These are phyloP conservation scores for Hericium erinaceus DNA, from an alignment of 768 basidiomycete species.

Conservation along the genomic window DNA sequence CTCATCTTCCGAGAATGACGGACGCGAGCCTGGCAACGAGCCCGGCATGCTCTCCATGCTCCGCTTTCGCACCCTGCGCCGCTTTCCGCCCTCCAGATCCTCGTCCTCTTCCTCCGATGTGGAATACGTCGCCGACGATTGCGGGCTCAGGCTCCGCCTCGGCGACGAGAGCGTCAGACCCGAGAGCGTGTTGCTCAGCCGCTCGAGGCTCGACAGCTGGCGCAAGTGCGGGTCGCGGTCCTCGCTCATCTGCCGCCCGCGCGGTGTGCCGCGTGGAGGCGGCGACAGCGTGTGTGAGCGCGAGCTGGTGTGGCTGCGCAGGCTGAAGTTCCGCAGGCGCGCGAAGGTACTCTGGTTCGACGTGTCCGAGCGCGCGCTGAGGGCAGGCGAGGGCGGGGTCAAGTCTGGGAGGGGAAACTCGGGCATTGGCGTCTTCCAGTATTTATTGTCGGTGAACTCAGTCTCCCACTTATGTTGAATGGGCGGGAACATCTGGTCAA, in stretches of 20 bases:
- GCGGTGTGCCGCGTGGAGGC: slow-evolving; percentile 18
- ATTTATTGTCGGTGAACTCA: slow-evolving; percentile 96
- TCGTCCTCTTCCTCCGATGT: slow-evolving; percentile 38
- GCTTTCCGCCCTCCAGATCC: slow-evolving; percentile 30
- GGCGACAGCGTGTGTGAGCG: slow-evolving; percentile 23
- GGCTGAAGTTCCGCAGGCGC: slow-evolving; percentile 68
- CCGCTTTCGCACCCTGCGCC: slow-evolving; percentile 37
- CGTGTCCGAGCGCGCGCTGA: slow-evolving; percentile 88
- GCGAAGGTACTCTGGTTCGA: slow-evolving; percentile 66
- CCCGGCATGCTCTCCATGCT: slow-evolving; percentile 87
- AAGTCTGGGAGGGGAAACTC: slow-evolving; percentile 75
- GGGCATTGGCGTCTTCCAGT: slow-evolving; percentile 78
- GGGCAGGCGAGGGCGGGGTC: slow-evolving; percentile 81
- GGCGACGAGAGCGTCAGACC: slow-evolving; percentile 33
- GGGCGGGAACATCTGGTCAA: slow-evolving; percentile 98
- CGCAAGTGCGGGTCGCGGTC: slow-evolving; percentile 33
- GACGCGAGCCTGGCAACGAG: slow-evolving; percentile 38
- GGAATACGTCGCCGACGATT: slow-evolving; percentile 42
- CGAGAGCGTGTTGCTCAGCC: slow-evolving; percentile 50
- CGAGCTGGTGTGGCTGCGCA: slow-evolving; percentile 35
- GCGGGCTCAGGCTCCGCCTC: slow-evolving; percentile 33
- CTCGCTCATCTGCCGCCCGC: slow-evolving; percentile 7
- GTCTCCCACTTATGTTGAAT: slow-evolving; percentile 82
- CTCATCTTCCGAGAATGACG: slow-evolving; percentile 31
- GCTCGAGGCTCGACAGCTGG: slow-evolving; percentile 73